Conservation (phyloP, 2,329 filamentous ascomycete species). For the Cyclaneusma minus region DNA sequence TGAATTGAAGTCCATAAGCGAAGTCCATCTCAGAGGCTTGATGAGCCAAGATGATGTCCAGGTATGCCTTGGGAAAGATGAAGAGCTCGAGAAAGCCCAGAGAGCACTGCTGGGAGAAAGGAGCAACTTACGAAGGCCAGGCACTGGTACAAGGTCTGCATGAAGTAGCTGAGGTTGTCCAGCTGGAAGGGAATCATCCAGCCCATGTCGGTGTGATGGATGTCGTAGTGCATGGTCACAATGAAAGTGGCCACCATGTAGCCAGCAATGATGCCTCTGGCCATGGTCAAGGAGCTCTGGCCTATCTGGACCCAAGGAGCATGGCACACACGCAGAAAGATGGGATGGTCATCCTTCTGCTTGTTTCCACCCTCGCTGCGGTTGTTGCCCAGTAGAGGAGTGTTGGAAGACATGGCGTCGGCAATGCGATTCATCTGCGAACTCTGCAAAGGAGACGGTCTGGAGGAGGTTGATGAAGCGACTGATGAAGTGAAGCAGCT, state of each 20-base stretch:
- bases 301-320: constrained; percentile 17
- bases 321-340: constrained; percentile 20
- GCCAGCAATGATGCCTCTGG: constrained; percentile 11
- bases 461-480: background rate
- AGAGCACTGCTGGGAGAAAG: background rate
- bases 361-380: constrained; percentile 11
- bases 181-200: constrained; percentile 14
- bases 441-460: constrained; percentile 3
- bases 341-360: constrained; percentile 11
- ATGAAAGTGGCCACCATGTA: constrained; percentile 12
- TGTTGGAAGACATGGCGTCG: constrained; percentile 17
- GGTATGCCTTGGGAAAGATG: no score
- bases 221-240: constrained; percentile 13
- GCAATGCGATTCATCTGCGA: no score
- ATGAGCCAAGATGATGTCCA: constrained; percentile 1
- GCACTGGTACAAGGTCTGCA: constrained; percentile 15
- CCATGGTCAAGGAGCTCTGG: constrained; percentile 13
- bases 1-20: no score
- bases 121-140: constrained; percentile 15
- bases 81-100: background rate
- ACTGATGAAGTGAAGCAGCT: constrained; percentile 2
- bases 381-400: constrained; percentile 17
- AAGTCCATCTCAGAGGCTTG: no score
- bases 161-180: constrained; percentile 14
- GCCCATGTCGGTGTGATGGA: constrained; percentile 7